Evolutionary conservation across 1,139 yeast species (phyloP).

Genomic region (Wickerhamiella infanticola): DNA sequence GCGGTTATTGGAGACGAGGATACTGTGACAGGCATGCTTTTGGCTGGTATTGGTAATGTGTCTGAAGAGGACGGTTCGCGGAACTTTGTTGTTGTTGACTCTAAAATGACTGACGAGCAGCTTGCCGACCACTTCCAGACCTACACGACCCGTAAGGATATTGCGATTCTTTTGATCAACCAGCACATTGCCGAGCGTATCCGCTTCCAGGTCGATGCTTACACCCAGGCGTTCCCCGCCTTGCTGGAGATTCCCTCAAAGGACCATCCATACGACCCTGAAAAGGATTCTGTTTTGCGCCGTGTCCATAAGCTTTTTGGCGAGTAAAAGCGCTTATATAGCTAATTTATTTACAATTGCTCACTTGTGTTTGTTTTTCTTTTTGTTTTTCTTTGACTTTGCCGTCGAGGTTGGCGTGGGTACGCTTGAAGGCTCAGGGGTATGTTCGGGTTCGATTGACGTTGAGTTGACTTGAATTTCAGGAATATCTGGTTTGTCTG

Average conservation of each 20-base stretch:
- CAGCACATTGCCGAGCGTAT: slow-evolving; percentile 92
- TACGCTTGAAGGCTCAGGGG: no score
- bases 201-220: slow-evolving; percentile 66
- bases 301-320: slow-evolving; percentile 92
- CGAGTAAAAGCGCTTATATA: slow-evolving; percentile 32
- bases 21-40: slow-evolving; percentile 84
- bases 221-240: slow-evolving; percentile 89
- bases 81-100: slow-evolving; percentile 74
- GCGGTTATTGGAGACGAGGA: slow-evolving; percentile 97
- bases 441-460: no score
- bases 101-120: slow-evolving; percentile 62
- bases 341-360: slow-evolving; percentile 3
- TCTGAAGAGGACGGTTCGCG: slow-evolving; percentile 38
- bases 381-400: slow-evolving; percentile 20
- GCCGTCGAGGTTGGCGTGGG: slow-evolving; percentile 3
- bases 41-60: slow-evolving; percentile 93
- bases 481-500: no score
- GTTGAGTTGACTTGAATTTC: no score
- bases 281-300: slow-evolving; percentile 87
- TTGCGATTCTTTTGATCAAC: slow-evolving; percentile 82
- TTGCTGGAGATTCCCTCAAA: slow-evolving; percentile 92
- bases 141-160: slow-evolving; percentile 73
- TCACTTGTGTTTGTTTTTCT: slow-evolving; percentile 22
- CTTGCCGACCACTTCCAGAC: slow-evolving; percentile 60
- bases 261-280: slow-evolving; percentile 97